Base-by-base conservation (phyloP, 2,329 filamentous ascomycete genomes). In the Myriosclerotinia scirpicola region DNA sequence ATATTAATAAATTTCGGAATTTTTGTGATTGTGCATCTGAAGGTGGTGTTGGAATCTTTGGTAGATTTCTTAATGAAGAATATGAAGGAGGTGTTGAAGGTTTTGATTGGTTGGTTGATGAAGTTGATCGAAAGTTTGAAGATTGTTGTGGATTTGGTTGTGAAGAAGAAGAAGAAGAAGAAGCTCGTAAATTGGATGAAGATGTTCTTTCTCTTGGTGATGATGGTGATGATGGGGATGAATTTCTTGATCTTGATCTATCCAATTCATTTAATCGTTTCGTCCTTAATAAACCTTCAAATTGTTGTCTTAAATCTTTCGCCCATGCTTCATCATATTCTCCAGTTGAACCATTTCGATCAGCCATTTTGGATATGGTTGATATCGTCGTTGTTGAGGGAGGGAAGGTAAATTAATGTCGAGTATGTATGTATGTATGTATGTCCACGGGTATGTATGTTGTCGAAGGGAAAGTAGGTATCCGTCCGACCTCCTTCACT, bases 181-280 rank as follows among this genome's bases (percentile, higher is more conserved):
- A 22, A 60, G 79, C 75, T 71, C 80, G 77, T 8, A 84, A 77
- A 72, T 83, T 82, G 67, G 79, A 76, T 22, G 81, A 82, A 5
- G 86, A 85, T 0, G 81, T 76, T 64, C 80, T 79, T 71, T 87
- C 84, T 69, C 79, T 67, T 69, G 81, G 80, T 71, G 81, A 81
- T 52, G 30, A 34, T 34, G 30, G 6, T 69, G 81, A 80, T 71
- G 81, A 81, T 52, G 82, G 89, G 46, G 89, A 89, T 61, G 82
- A 81, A 50, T 82, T 83, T 42, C 83, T 81, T 44, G 86, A 83
- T 69, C 84, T 82, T 44, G 88, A 87, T 65, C 83, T 81, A 73
- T 90, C 87, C 61, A 97, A 83, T 70, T 93, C 91, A 77, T 92
- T 93, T 82, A 97, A 87, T 78, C 93, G 87, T 81, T 91, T 93